These are phyloP conservation scores for Umbelopsis sp. DNA, from an alignment of 371 early-diverging fungal species.

Conservation along the genomic window DNA sequence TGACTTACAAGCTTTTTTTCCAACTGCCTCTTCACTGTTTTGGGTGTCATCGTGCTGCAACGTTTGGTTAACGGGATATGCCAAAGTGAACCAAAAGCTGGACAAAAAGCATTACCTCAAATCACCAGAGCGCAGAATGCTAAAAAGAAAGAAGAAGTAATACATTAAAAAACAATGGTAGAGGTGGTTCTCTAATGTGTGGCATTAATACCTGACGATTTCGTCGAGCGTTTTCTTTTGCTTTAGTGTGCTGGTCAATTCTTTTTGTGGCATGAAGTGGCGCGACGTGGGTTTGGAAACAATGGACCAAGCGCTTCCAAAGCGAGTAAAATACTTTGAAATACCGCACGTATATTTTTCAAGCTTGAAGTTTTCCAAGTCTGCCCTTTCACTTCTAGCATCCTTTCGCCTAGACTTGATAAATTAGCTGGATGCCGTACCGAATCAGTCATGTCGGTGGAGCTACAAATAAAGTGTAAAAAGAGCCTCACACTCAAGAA, in stretches of 20 bases:
- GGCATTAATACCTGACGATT: not conserved
- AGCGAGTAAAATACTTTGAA: not conserved
- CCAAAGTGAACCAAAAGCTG: not conserved
- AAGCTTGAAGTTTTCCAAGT: too few species aligned
- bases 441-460: not conserved
- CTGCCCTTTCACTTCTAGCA: too few species aligned
- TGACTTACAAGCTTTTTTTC: not conserved
- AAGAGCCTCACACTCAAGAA: not conserved
- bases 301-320: not conserved
- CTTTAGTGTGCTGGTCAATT: not conserved
- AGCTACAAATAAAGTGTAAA: not conserved
- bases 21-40: slow-evolving; percentile 12
- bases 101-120: not conserved
- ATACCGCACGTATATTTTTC: not conserved
- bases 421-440: not conserved
- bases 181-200: not conserved
- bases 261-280: not conserved
- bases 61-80: not conserved
- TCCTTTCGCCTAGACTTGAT: not conserved
- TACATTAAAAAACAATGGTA: not conserved
- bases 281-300: not conserved
- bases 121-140: slow-evolving; percentile 6
- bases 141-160: not conserved
- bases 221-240: slow-evolving; percentile 9
- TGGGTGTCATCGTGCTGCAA: slow-evolving; percentile 13